Base-by-base conservation (phyloP, 352 stramenopile genomes). In the Blastocystis sp. region DNA sequence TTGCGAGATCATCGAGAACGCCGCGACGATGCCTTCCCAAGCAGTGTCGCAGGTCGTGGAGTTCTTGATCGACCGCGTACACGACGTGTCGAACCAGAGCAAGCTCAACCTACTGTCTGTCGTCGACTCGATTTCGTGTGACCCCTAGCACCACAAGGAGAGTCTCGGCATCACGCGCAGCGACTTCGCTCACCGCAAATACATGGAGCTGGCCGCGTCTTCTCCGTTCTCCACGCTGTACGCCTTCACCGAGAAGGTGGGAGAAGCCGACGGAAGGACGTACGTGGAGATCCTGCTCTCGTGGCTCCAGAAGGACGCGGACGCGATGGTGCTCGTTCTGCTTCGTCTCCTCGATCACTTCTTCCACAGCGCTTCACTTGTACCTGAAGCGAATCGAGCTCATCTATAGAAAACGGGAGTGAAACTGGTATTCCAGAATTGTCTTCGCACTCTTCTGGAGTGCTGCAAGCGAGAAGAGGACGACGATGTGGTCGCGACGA, bases 281-380 rank as follows among this genome's bases (percentile, higher is more conserved):
- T 55, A 33, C 45, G 10, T 85, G 2, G 26, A 85, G 31, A 9
- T 26, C 6, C 1, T 85, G 21, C 24, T 70, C 1, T 10, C 45
- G 0, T 19, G 26, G 3, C 29, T 69, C 12, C 50, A 41, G 12
- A 85, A 85, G 37, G 74, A 59, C 26, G n/a, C 35, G 50, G 74
- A 35, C n/a, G 74, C 74, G n/a, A 31, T 67, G 0, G 33, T 59
- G 45, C 67, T 85, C 51, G n/a, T 85, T n/a, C 51, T 85, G 26
- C 35, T 85, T 16, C 74, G 74, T 33, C 21, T 69, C 21, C 29
- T 85, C 24, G 60, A 85, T 37, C 41, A 70, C 55, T 85, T 85
- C 31, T 12, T 85, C 13, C 74, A 69, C 24, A 70, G 12, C 26
- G 33, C 45, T 26, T 62, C 29, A 1, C 0, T 67, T 0, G 60